phyloP scores from a whole-genome alignment of 2,329 filamentous ascomycete genomes.

The Cladorrhinum sp. region DNA sequence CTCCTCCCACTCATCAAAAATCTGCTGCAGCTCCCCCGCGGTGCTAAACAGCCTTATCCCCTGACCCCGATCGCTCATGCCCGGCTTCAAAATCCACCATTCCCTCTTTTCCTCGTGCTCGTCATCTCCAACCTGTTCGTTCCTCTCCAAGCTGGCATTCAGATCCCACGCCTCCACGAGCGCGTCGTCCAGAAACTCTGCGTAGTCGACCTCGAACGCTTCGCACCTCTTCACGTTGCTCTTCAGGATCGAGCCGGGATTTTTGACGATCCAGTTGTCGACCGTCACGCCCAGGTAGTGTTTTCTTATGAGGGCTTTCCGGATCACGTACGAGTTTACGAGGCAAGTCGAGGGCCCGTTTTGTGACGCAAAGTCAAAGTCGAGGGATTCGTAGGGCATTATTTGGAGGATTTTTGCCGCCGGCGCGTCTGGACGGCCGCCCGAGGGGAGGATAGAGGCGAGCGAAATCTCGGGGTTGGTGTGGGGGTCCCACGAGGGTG shows the following conservation, averaged over 20 bases:
- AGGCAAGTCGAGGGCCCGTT: constrained; percentile 62
- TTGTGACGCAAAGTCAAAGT: constrained; percentile 67
- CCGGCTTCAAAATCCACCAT: constrained; percentile 98
- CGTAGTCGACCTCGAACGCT: constrained; percentile 92
- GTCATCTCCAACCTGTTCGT: constrained; percentile 44
- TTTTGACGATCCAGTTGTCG: constrained; percentile 80
- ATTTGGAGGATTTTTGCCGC: constrained; percentile 75
- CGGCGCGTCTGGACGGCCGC: constrained; percentile 26
- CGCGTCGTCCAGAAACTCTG: constrained; percentile 93
- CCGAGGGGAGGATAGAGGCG: constrained; percentile 33
- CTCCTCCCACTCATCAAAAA: constrained; percentile 90
- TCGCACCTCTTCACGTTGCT: constrained; percentile 73
- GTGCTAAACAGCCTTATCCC: constrained; percentile 87
- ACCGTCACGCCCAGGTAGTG: constrained; percentile 87
- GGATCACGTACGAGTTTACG: constrained; percentile 88
- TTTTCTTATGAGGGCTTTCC: constrained; percentile 94
- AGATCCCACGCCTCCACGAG: constrained; percentile 87
- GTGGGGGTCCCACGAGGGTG: background rate
- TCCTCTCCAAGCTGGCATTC: constrained; percentile 70
- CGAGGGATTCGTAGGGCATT: constrained; percentile 78
- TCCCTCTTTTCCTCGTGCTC: constrained; percentile 44
- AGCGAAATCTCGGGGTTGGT: constrained; percentile 36
- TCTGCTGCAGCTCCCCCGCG: constrained; percentile 75
- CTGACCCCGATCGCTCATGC: constrained; percentile 95
- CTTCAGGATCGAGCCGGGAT: constrained; percentile 67